Evolutionary conservation across 805 yeast genomes (phyloP).

Genomic region (Sugiyamaella mastotermitis): DNA sequence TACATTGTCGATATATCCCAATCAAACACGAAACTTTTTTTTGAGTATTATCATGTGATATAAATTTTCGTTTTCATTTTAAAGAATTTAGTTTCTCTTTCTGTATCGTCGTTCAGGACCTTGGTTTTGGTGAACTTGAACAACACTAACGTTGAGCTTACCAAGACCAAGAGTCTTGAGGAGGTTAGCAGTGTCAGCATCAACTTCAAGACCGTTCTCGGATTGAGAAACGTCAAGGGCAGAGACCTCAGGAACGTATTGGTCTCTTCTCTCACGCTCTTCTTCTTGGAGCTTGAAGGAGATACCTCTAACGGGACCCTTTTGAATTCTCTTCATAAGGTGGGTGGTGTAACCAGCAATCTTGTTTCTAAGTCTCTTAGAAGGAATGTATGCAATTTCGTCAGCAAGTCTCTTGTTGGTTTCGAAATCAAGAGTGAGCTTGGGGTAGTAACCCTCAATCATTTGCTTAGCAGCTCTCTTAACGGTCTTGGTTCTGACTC

Average conservation of each 20-base stretch:
- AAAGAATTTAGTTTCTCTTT: slow-evolving; percentile 75
- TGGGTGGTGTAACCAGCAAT: slow-evolving; percentile 99
- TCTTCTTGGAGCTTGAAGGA: slow-evolving; percentile 99
- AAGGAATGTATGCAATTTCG: slow-evolving; percentile 97
- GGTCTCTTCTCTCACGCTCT: slow-evolving; percentile 99
- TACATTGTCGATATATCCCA: too few species aligned
- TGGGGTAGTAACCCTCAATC: slow-evolving; percentile 99
- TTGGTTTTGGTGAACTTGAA: slow-evolving; percentile 77
- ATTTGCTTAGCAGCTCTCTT: slow-evolving; percentile 99
- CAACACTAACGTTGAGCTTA: slow-evolving; percentile 75
- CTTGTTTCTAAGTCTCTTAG: slow-evolving; percentile 99
- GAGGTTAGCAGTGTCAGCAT: slow-evolving; percentile 92
- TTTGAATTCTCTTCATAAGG: slow-evolving; percentile 99
- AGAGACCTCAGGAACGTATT: slow-evolving; percentile 99
- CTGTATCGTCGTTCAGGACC: slow-evolving; percentile 77
- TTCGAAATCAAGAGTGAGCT: slow-evolving; percentile 98
- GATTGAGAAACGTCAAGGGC: slow-evolving; percentile 97
- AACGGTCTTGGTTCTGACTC: slow-evolving; percentile 99
- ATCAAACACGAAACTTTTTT: too few species aligned
- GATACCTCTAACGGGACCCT: slow-evolving; percentile 99
- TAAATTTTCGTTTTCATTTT: too few species aligned
- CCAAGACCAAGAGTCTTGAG: slow-evolving; percentile 79
- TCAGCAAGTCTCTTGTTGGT: slow-evolving; percentile 99
- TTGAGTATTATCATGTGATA: too few species aligned
- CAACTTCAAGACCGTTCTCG: slow-evolving; percentile 94